Base-by-base conservation (phyloP, 2,329 filamentous ascomycete species). In the Epichloe amarillans region DNA sequence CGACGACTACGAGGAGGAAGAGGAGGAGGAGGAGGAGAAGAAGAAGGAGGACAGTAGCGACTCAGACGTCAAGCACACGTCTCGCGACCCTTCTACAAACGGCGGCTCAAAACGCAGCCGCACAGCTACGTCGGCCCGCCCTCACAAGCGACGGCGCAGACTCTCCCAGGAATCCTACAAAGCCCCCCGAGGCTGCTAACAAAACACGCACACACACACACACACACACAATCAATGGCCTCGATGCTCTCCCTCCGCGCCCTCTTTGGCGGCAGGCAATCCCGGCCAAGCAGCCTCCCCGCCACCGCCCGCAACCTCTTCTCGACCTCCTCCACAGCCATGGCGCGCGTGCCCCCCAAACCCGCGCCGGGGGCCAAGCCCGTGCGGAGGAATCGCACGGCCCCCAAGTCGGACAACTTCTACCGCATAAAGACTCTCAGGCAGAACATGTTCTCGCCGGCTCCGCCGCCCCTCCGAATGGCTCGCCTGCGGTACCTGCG, bases 401-500 rank as follows among this genome's bases (percentile, higher is more conserved):
- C 53, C 17, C 49, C 55, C 40, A 66, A 66, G 55, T 69, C 64
- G 26, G 68, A 66, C 46, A 68, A 68, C 53, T 69, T 67, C 58
- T 56, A 58, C n/a, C 69, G 71, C 55, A 69, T 76, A 59, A 56
- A 63, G 47, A 71, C 69, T 52, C 66, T 76, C 52, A 69, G 68
- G 52, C 61, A 67, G 48, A 72, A 74, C 55, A 72, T 75, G 65
- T 73, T 74, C 58, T 72, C 72, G 33, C 65, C 64, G n/a, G 71
- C 73, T 1, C 77, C 76, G 5, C 71, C 78, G 0, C 90, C 93
- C 1, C 79, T 98, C 57, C 85, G 88, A 61, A 90, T 97, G 78
- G 88, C 82, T 40, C 88, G 91, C 60, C 86, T 85, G 68, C 83
- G 93, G 51, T 79, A 82, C 68, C 82, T 98, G 56, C 87, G 93